Evolutionary conservation across 179 eudicot species (phyloP), one percentile per base, ranked within the genome.

Genomic region (Dionaea muscipula): DNA sequence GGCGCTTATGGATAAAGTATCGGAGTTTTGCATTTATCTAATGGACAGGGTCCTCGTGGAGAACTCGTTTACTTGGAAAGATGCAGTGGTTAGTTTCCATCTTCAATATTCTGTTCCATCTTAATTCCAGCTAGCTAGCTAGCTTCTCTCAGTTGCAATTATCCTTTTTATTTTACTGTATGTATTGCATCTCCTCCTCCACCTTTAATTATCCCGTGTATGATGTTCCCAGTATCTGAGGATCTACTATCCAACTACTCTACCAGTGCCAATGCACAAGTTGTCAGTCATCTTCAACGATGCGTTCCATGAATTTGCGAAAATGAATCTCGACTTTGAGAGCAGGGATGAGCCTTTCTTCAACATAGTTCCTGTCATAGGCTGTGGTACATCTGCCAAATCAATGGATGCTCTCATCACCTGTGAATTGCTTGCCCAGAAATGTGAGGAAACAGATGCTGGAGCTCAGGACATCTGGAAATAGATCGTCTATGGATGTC

Each of bases 331-430:
- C 10, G 56, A 59, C 26, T 50, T 63, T 38, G 59, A 62, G 27
- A 46, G 51, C 11, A 31, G 69, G 31, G 20, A 50, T 38, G 78
- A 67, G 16, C 87, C 85, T n/a, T 56, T 75, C 9, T 83, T 90
- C 73, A 90, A 67, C 75, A 74, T 86, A 8, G 67, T 90, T 39
- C 97, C 97, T 19, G 91, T 86, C 53, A 59, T 80, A 17, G 90
- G 79, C 20, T 72, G 82, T 35, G 95, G 97, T 51, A 76, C 61
- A 51, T 78, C 80, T 3, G 74, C 75, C 3, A 60, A 75, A 14
- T 76, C 85, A 26, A 67, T 82, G 58, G 94, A 76, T 51, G 76
- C 81, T 60, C 54, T 75, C 20, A 54, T 86, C 56, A 84, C 94
- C 4, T 84, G 84, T 47, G 95, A 91, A 62, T 49, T 91, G 16